Conservation (phyloP, 495 filamentous ascomycete genomes). For the Apodospora peruviana region DNA sequence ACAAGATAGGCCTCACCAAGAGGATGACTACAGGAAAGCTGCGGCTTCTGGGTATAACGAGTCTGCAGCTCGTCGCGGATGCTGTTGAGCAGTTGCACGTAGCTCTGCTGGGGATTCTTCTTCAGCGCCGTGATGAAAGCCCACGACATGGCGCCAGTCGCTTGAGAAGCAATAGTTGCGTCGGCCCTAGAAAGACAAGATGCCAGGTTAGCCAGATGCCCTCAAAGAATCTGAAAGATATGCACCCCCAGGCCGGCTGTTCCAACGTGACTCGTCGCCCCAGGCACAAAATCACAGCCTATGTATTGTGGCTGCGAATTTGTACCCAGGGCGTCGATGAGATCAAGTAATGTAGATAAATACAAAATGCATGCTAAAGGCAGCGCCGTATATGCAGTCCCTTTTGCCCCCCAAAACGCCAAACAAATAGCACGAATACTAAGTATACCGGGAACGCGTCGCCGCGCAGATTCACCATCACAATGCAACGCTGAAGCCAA, state of each 20-base stretch:
- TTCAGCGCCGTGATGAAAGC: constrained; percentile 91
- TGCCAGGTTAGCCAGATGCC: constrained; percentile 18
- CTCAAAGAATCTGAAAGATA: too few species aligned
- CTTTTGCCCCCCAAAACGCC: neutral
- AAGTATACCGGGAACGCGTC: neutral
- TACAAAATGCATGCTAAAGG: constrained; percentile 1
- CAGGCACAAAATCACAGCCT: constrained; percentile 41
- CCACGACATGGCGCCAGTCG: constrained; percentile 97
- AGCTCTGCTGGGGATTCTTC: constrained; percentile 97
- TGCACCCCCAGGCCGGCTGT: constrained; percentile 12
- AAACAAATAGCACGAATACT: neutral
- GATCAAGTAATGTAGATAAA: constrained; percentile 10
- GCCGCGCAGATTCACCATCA: too few species aligned
- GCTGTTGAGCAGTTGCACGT: constrained; percentile 89
- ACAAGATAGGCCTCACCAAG: constrained; percentile 56
- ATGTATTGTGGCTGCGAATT: constrained; percentile 20
- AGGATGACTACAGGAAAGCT: constrained; percentile 94
- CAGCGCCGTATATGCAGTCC: constrained; percentile 1
- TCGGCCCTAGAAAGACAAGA: constrained; percentile 45
- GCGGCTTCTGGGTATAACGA: constrained; percentile 93
- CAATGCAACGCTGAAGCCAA: too few species aligned
- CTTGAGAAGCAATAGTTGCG: constrained; percentile 66
- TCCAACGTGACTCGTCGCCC: constrained; percentile 53
- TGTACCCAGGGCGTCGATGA: constrained; percentile 34
- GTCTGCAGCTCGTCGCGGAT: constrained; percentile 86